Evolutionary conservation across 345 rosid genomes (phyloP).

Genomic region (Sonneratia caseolaris): DNA sequence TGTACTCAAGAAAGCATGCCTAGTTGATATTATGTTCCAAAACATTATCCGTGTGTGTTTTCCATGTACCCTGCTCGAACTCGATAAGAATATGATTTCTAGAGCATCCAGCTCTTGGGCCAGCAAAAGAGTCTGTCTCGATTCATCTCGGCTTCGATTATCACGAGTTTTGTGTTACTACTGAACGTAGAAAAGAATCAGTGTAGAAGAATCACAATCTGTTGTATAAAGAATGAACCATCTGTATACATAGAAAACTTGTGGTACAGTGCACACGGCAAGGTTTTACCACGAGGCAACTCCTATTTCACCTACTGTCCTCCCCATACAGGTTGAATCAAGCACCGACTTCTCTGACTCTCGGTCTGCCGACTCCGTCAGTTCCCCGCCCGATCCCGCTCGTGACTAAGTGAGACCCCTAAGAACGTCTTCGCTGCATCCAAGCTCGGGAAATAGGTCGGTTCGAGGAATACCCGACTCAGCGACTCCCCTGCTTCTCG

Average conservation of each 20-base stretch:
- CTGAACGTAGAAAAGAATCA: not conserved
- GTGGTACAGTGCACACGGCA: not conserved
- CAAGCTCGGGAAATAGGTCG: conserved; percentile 85
- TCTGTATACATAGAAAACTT: not conserved
- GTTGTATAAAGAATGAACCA: not conserved
- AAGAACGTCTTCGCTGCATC: conserved; percentile 97
- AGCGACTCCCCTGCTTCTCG: conserved; percentile 49
- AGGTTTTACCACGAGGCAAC: no score
- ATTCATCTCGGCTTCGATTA: no score
- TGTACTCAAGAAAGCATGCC: not conserved
- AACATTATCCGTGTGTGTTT: not conserved
- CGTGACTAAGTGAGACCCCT: conserved; percentile 44
- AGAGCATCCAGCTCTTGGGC: no score
- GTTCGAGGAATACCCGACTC: conserved; percentile 78
- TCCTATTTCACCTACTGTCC: not conserved
- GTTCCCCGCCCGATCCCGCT: not conserved
- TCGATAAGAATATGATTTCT: no score
- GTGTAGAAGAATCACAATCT: not conserved
- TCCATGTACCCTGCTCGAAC: no score
- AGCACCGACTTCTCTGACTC: not conserved
- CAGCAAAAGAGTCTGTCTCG: no score
- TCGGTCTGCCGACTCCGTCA: not conserved
- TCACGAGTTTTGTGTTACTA: no score
- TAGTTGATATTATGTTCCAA: not conserved
- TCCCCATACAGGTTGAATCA: not conserved